These are phyloP conservation scores for Melampsora larici-populina DNA, from an alignment of 1,284 basidiomycete genomes.

Conservation along the genomic window DNA sequence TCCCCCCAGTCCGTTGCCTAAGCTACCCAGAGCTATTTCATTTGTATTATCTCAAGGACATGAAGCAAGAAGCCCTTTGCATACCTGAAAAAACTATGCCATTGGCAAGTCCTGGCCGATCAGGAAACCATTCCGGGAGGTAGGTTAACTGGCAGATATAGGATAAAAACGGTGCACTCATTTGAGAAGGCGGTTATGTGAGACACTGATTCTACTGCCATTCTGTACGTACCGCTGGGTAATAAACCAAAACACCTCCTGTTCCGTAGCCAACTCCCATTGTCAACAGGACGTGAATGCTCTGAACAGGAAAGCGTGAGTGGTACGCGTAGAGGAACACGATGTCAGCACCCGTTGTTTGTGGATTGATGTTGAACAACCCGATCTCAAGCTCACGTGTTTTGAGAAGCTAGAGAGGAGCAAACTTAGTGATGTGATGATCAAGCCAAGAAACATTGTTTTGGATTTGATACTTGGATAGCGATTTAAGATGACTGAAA, in stretches of 20 bases:
- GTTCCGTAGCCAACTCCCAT: conserved; percentile 35
- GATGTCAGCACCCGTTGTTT: too few relatives aligned
- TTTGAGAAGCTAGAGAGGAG: conserved; percentile 35
- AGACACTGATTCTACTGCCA: too few relatives aligned
- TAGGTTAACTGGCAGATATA: conserved; percentile 23
- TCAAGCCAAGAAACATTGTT: conserved; percentile 15
- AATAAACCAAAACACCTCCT: conserved; percentile 30
- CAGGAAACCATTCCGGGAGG: conserved; percentile 38
- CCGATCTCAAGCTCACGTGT: background rate
- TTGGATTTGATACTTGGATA: conserved; percentile 18
- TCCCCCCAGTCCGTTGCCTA: conserved; percentile 24
- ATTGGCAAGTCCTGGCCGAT: conserved; percentile 36
- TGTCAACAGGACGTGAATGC: conserved; percentile 32
- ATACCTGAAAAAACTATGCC: conserved; percentile 42
- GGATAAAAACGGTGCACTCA: too few relatives aligned
- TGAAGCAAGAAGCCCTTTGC: background rate
- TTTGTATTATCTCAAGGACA: background rate
- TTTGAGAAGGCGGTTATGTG: too few relatives aligned
- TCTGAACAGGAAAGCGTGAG: conserved; percentile 9
- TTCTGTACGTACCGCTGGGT: conserved; percentile 19
- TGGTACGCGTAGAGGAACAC: too few relatives aligned
- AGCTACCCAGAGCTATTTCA: background rate
- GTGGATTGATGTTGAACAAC: too few relatives aligned
- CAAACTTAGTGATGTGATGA: conserved; percentile 16
- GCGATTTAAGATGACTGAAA: conserved; percentile 25